Evolutionary conservation across 768 basidiomycete species (phyloP), one percentile per base, ranked within the genome.

Genomic region (Suillus americanus): DNA sequence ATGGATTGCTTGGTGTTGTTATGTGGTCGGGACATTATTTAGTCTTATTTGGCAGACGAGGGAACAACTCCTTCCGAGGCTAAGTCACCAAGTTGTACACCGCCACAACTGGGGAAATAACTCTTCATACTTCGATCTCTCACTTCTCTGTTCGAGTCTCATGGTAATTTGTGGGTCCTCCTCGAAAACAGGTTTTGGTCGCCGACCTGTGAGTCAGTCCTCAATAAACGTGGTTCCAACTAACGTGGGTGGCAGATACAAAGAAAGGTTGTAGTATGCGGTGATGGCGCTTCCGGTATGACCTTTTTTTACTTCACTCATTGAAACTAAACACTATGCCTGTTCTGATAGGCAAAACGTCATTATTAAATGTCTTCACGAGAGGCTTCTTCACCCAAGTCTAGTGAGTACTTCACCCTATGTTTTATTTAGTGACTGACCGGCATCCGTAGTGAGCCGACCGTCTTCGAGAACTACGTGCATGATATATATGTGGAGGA

Each of bases 381-480:
- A 81, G 89, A 64, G 96, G 96, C 43, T 94, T 92, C 82, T 98
- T 98, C 76, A 96, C 96, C 37, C 90, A 93, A 83, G 88, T 94
- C 72, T 95, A 97, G 92, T 94, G 75, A 75, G 90, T 81, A 50
- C 25, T 23, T 33, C 33, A 23, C 18, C 13, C 16, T 62, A 23
- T 5, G 23, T 46, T 33, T 50, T 14, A 20, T 46, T 33, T 14
- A 53, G 20, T 43, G 20, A 41, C 70, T 66, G 45, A 51, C 63
- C 14, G 48, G 25, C 48, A 30, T 33, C 23, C 6, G 45, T 72
- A 94, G 93, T 70, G 92, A 95, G 79, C 94, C 91, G 7, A 95
- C 94, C 30, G 96, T 99, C 5, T 99, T 99, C 69, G 97, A 99
- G 77, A 99, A 98, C 79, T 95, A 97, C 71, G 95, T 97, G 13